Percentiles rank a stretch among this genome's conserved stretches.
Evolutionary conservation across 2,329 filamentous ascomycete species (phyloP).

Genomic region (Pyricularia grisea): DNA sequence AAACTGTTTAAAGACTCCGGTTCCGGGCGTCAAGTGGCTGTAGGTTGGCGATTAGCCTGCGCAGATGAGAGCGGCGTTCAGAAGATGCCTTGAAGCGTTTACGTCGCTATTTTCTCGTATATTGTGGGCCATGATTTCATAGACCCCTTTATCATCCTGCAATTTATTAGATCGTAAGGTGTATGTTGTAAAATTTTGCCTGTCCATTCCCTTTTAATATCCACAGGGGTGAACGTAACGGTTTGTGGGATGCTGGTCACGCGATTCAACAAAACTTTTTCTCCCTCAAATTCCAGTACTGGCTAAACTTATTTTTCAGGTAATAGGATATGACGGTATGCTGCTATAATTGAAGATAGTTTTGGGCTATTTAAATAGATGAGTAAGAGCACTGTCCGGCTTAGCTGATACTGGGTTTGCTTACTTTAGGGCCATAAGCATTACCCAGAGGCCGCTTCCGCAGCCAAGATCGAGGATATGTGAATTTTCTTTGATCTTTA

Average conservation of each 20-base stretch:
- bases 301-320: conserved; percentile 35
- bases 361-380: not conserved
- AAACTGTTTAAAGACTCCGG: conserved; percentile 74
- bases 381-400: not conserved
- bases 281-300: no score
- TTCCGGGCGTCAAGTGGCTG: conserved; percentile 68
- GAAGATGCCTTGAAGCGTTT: conserved; percentile 19
- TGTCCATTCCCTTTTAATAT: conserved; percentile 69
- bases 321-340: conserved; percentile 54
- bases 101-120: conserved; percentile 63
- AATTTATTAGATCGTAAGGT: conserved; percentile 75
- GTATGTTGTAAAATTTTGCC: conserved; percentile 22
- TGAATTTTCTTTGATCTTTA: not conserved
- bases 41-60: conserved; percentile 11
- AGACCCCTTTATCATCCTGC: conserved; percentile 70
- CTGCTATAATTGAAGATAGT: not conserved
- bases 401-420: no score
- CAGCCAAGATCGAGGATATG: conserved; percentile 4
- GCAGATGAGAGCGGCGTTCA: no score
- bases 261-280: conserved; percentile 16
- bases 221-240: conserved; percentile 58
- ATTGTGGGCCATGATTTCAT: conserved; percentile 66
- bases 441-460: conserved; percentile 1
- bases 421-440: not conserved
- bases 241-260: conserved; percentile 58